These are phyloP conservation scores for Emmonsiellopsis sp. DNA, from an alignment of 2,329 filamentous ascomycete species.

Conservation along the genomic window DNA sequence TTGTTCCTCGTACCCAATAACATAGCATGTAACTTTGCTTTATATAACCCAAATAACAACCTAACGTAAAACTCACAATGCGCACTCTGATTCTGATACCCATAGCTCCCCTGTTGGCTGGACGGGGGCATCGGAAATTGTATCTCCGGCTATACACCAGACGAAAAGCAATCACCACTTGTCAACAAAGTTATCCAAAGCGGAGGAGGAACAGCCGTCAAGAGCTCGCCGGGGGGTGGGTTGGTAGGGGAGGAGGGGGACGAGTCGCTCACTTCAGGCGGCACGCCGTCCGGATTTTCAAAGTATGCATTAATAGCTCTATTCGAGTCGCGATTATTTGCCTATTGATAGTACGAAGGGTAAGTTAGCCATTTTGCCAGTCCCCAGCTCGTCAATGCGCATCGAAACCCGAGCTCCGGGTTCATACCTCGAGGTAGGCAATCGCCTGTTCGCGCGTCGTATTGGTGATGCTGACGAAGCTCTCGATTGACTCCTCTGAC, in stretches of 20 bases:
- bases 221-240: too few species aligned
- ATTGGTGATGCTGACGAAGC: slow-evolving; percentile 34
- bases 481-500: slow-evolving; percentile 30
- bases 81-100: slow-evolving; percentile 19
- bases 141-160: neutral
- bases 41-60: too few species aligned
- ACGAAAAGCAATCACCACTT: neutral
- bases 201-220: too few species aligned
- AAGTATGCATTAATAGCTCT: slow-evolving; percentile 41
- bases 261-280: slow-evolving; percentile 21
- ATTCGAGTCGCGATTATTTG: slow-evolving; percentile 35
- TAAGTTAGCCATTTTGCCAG: neutral
- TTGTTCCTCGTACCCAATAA: neutral
- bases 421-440: slow-evolving; percentile 31
- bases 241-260: too few species aligned
- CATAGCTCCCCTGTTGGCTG: slow-evolving; percentile 5
- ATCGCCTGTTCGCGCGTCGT: slow-evolving; percentile 32
- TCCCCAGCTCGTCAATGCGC: too few species aligned
- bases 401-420: neutral
- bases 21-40: neutral
- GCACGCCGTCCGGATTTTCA: slow-evolving; percentile 31
- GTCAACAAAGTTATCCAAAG: too few species aligned
- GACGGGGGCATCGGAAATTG: neutral
- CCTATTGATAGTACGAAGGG: slow-evolving; percentile 22
- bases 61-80: slow-evolving; percentile 17